Evolutionary conservation across 2,329 filamentous ascomycete species (phyloP).

Genomic region (Canariomyces notabilis): DNA sequence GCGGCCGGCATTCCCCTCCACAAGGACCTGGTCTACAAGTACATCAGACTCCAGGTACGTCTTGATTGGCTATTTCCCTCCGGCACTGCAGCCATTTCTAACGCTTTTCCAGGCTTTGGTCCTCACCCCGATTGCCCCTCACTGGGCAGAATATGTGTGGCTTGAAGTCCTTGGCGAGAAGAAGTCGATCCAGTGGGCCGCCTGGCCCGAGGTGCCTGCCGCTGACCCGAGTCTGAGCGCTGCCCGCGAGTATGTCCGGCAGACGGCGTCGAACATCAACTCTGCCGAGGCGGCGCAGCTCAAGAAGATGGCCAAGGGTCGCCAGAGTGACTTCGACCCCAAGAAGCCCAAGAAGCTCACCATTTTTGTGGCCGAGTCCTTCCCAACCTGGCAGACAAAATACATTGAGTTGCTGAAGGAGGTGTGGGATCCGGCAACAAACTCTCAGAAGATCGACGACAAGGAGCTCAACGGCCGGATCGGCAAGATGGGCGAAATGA

Average conservation of each 20-base stretch:
- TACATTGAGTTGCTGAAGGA: constrained; percentile 76
- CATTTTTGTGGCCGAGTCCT: constrained; percentile 74
- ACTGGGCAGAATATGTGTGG: constrained; percentile 95
- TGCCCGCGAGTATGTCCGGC: constrained; percentile 63
- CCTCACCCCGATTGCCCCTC: constrained; percentile 78
- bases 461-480: constrained; percentile 75
- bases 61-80: not conserved
- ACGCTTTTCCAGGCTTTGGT: constrained; percentile 39
- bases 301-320: constrained; percentile 92
- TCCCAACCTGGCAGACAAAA: constrained; percentile 87
- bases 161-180: constrained; percentile 78
- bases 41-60: constrained; percentile 71
- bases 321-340: constrained; percentile 77
- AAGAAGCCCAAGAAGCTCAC: constrained; percentile 88
- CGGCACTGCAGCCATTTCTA: not conserved
- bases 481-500: constrained; percentile 81
- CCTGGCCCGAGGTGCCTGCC: constrained; percentile 65
- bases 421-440: constrained; percentile 57
- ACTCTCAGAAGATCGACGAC: constrained; percentile 62
- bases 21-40: constrained; percentile 69
- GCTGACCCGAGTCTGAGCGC: constrained; percentile 66
- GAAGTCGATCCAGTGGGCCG: constrained; percentile 71
- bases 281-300: constrained; percentile 76
- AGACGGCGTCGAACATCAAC: constrained; percentile 73
- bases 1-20: constrained; percentile 83